Conservation (phyloP, 2,329 filamentous ascomycete species). For the Colletotrichum viniferum region DNA sequence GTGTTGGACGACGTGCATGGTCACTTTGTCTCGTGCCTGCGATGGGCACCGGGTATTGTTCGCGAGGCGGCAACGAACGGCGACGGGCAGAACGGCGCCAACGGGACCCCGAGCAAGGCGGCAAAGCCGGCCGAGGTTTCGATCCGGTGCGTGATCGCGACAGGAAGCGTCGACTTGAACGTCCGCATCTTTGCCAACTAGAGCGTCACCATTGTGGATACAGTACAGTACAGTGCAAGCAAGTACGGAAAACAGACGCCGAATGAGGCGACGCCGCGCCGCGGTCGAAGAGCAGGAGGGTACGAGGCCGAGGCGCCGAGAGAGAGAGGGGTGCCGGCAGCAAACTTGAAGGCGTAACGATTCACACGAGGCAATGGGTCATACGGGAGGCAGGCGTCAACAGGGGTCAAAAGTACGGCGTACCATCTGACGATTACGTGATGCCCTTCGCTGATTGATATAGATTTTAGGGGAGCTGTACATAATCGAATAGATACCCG, state of each 20-base stretch:
- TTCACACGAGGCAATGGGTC: slow-evolving; percentile 15
- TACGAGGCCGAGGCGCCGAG: not conserved
- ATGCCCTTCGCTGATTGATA: slow-evolving; percentile 16
- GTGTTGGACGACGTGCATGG: slow-evolving; percentile 77
- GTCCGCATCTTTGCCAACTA: slow-evolving; percentile 77
- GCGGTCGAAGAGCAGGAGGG: not conserved
- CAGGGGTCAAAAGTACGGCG: slow-evolving; percentile 16
- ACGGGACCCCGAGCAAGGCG: slow-evolving; percentile 54
- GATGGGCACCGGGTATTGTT: slow-evolving; percentile 82
- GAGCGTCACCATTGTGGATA: not conserved
- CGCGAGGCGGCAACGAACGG: slow-evolving; percentile 57
- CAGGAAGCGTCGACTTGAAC: slow-evolving; percentile 82
- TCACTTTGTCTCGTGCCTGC: slow-evolving; percentile 84
- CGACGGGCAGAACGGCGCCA: slow-evolving; percentile 44
- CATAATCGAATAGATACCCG: slow-evolving; percentile 24
- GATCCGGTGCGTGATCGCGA: slow-evolving; percentile 85
- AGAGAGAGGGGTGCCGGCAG: not conserved
- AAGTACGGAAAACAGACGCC: not conserved
- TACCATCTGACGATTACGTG: slow-evolving; percentile 11
- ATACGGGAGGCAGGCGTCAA: slow-evolving; percentile 17
- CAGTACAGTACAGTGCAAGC: not conserved
- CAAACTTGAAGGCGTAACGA: slow-evolving; percentile 17
- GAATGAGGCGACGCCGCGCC: not conserved
- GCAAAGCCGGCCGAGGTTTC: slow-evolving; percentile 54
- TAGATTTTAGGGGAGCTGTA: slow-evolving; percentile 21